Percentiles rank a stretch among this genome's conserved stretches.
phyloP scores from a whole-genome alignment of 257 asterid genomes.

The Cynanchum wilfordii region DNA sequence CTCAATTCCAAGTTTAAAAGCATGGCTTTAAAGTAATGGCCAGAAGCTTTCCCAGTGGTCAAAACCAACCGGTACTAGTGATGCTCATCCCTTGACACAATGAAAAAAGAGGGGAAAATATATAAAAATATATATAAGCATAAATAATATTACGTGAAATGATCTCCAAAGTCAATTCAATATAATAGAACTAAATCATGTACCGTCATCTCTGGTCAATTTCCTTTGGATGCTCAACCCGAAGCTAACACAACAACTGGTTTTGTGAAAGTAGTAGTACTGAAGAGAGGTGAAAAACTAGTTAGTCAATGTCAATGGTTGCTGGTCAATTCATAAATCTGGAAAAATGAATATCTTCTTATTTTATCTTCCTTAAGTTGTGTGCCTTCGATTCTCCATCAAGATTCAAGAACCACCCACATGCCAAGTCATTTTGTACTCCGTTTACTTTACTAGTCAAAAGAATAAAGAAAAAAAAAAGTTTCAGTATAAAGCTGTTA shows the following conservation, averaged over 20 bases:
- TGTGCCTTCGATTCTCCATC: neutral
- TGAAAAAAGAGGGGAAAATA: neutral
- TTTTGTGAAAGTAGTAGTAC: neutral
- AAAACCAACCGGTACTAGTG: neutral
- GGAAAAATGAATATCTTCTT: neutral
- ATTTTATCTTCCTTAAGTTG: neutral
- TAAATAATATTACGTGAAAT: no score
- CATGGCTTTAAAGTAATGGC: neutral
- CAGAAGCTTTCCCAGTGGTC: neutral
- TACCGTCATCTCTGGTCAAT: no score
- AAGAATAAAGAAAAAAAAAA: neutral
- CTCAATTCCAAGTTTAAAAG: neutral
- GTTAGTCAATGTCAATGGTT: neutral
- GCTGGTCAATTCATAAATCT: neutral
- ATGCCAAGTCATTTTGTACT: neutral
- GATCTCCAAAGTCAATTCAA: no score
- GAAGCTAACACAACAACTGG: neutral
- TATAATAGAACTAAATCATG: no score
- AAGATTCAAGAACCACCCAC: neutral
- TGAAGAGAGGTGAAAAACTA: neutral
- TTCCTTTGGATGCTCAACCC: no score
- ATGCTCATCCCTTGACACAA: neutral
- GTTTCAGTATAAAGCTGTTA: neutral
- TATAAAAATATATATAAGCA: no score
- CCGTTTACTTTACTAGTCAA: neutral